Evolutionary conservation across 2,329 filamentous ascomycete species (phyloP), one percentile per base, ranked within the genome.

Genomic region (Penicillium italicum): DNA sequence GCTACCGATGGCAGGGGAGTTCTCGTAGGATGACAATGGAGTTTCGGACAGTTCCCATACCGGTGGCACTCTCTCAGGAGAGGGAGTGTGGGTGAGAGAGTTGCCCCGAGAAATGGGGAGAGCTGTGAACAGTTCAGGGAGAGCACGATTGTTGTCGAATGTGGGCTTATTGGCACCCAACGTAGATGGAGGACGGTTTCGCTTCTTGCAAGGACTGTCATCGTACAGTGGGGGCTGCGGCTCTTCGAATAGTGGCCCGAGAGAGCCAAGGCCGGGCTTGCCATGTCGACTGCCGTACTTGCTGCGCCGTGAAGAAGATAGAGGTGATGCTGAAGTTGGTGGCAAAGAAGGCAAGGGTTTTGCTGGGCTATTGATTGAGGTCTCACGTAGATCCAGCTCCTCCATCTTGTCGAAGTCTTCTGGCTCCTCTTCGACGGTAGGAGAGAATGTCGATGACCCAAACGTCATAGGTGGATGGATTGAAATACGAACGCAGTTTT

Each of bases 401-500:
- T 72, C 66, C 53, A 69, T 54, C n/a, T 64, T 67, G n/a, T 72
- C 68, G 1, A 58, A 30, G 38, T 73, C 67, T 50, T 74, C 71
- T 5, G 71, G 67, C 50, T 73, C 72, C 57, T 75, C 63, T 44
- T 65, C 71, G 11, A 67, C 63, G 37, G 64, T 73, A 4, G 69
- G 67, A 18, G 72, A 69, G 55, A 75, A 72, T 1, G 58, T 57
- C 8, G 71, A 60, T 1, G 67, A 65, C 5, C 66, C 65, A 42
- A 73, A 74, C 18, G 71, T 67, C 53, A 72, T 68, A 0, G 71
- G 69, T 10, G 69, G 70, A 44, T 71, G 66, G 30, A 71, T 74
- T 1, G 74, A 72, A 48, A 77, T 75, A 20, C 75, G 72, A 3
- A 77, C 72, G 50, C 74, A 77, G 44, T 77, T 76, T 37, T 77